Base-by-base conservation (phyloP, 192 early-diverging fungal genomes). In the Dissophora ornata region DNA sequence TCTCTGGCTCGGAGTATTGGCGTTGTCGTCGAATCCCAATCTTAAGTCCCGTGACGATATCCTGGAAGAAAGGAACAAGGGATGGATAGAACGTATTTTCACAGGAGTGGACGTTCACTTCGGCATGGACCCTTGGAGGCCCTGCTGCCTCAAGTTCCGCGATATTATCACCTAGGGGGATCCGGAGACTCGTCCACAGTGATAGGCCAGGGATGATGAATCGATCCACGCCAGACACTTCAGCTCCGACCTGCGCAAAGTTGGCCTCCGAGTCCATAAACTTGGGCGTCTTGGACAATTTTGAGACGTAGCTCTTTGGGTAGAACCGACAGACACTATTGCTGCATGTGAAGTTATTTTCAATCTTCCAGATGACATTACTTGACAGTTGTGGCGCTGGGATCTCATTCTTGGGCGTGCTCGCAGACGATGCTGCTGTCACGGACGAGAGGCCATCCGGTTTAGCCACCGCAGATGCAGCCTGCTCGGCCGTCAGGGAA, bases 11-110 rank as follows among this genome's bases (percentile, higher is more conserved):
- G 0, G 64, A 67, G 52, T 77, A 67, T 13, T 47, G 50, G 7
- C 73, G 58, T 11, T 81, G 83, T 52, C 78, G 54, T 58, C 83
- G 81, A 26, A 86, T 77, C 11, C 83, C 85, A 42, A 91, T 50
- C 54, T 89, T 92, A 25, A 94, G 73, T 16, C 85, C 89, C 13
- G 84, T 79, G 5, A 85, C 80, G 19, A 90, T 75, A n/a, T 93
- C 88, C 65, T 86, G 82, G 42, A 92, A 84, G 58, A 94, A 93
- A 5, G 83, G 81, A 0, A 94, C 81, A 15, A 94, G 69, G 0
- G 88, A 85, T 15, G 92, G 92, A 68, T 91, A 86, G 13, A 94
- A 55, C 0, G 80, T 84, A 60, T 94, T 94, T 46, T 91, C 81
- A 47, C 91, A 92, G 33, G 86, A 71, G 60, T 88, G 87, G 57